phyloP scores from a whole-genome alignment of 1,139 yeast genomes.

The Saccharomycopsis hybrid region DNA sequence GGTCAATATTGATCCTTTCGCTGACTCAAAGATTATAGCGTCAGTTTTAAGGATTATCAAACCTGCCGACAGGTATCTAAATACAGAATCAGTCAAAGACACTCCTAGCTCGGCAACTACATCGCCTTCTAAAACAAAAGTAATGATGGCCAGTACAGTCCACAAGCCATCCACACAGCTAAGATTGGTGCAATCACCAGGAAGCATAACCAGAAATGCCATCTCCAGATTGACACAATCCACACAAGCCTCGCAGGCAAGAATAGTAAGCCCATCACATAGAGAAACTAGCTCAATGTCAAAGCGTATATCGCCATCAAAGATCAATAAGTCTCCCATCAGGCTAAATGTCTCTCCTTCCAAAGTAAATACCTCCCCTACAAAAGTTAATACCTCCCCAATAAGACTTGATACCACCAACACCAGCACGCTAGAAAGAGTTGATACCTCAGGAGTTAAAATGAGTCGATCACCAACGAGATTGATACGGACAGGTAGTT shows the following conservation, averaged over 20 bases:
- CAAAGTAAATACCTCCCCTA: not conserved
- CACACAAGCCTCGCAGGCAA: not conserved
- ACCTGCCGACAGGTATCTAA: constrained; percentile 7
- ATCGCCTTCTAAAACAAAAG: constrained; percentile 1
- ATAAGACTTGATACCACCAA: not conserved
- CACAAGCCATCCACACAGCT: not conserved
- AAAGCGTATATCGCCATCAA: not conserved
- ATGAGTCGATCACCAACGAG: constrained; percentile 9
- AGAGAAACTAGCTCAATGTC: not conserved
- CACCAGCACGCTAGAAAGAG: not conserved
- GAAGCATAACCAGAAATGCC: not conserved
- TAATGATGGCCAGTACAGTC: not conserved
- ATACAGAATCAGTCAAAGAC: constrained; percentile 6
- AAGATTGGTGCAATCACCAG: too few relatives aligned
- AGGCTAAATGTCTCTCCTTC: not conserved
- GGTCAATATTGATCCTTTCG: constrained; percentile 18
- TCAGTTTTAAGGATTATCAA: constrained; percentile 16
- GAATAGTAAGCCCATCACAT: not conserved
- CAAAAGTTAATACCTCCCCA: not conserved
- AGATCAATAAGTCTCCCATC: not conserved
- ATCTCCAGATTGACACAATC: not conserved
- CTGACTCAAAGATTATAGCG: constrained; percentile 9
- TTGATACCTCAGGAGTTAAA: not conserved
- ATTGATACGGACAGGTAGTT: not conserved
- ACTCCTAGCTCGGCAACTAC: not conserved